A percentile compares a stretch with the other conserved stretches of the same genome.
phyloP scores from a whole-genome alignment of 2,329 filamentous ascomycete species.

The Grosmannia serpens region DNA sequence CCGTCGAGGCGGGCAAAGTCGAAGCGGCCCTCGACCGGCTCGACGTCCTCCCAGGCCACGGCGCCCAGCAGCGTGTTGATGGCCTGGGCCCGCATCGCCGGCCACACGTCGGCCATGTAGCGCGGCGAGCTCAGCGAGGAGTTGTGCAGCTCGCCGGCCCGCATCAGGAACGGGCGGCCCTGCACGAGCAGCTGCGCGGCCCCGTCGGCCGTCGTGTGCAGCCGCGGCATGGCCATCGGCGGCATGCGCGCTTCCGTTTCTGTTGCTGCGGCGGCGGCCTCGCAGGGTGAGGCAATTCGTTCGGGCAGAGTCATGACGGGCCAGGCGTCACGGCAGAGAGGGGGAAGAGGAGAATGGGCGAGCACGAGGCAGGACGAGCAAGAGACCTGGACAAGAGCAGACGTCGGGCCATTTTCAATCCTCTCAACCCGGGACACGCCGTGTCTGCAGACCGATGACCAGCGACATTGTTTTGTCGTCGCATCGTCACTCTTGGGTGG shows the following conservation, averaged over 20 bases:
- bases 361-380: too few species aligned
- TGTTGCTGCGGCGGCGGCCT: too few species aligned
- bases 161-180: slow-evolving; percentile 19
- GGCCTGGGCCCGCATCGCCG: slow-evolving; percentile 13
- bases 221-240: neutral
- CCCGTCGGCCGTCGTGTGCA: neutral
- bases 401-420: too few species aligned
- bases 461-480: neutral
- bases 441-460: too few species aligned
- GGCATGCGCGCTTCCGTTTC: too few species aligned
- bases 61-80: slow-evolving; percentile 20
- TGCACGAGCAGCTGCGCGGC: slow-evolving; percentile 20
- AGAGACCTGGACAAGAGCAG: too few species aligned
- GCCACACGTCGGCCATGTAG: slow-evolving; percentile 17
- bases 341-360: too few species aligned
- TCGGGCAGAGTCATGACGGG: too few species aligned
- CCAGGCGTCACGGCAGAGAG: too few species aligned
- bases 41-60: slow-evolving; percentile 21
- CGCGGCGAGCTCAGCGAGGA: slow-evolving; percentile 17
- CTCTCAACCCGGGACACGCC: too few species aligned
- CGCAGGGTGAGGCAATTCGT: too few species aligned
- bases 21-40: slow-evolving; percentile 19
- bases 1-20: slow-evolving; percentile 16
- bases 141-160: slow-evolving; percentile 19
- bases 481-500: neutral